Evolutionary conservation across 495 filamentous ascomycete genomes (phyloP).

Genomic region (Lentithecium fluviatile): DNA sequence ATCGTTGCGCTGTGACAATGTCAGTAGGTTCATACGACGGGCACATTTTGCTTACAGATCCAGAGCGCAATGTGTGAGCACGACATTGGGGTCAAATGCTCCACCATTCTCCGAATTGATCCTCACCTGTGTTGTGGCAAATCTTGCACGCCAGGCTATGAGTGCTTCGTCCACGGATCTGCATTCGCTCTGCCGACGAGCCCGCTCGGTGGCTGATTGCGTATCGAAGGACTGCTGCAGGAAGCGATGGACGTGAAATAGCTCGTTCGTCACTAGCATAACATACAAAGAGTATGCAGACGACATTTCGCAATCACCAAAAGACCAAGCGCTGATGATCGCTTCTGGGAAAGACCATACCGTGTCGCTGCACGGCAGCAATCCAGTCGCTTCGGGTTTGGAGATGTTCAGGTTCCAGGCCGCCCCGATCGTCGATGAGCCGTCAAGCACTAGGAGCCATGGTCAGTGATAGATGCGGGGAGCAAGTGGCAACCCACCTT

Average conservation of each 20-base stretch:
- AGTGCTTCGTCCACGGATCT: slow-evolving; percentile 38
- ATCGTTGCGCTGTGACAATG: slow-evolving; percentile 35
- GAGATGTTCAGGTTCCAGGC: slow-evolving; percentile 37
- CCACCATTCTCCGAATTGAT: slow-evolving; percentile 25
- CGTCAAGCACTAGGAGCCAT: slow-evolving; percentile 33
- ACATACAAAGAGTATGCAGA: slow-evolving; percentile 34
- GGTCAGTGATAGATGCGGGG: neutral
- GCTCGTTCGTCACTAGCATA: slow-evolving; percentile 37
- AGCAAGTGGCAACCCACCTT: slow-evolving; percentile 15
- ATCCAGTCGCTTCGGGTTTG: slow-evolving; percentile 18
- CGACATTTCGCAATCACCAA: slow-evolving; percentile 24
- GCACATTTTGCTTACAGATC: slow-evolving; percentile 8
- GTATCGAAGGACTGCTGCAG: slow-evolving; percentile 39
- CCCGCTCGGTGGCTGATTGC: slow-evolving; percentile 30
- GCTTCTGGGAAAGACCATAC: slow-evolving; percentile 33
- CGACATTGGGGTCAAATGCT: slow-evolving; percentile 25
- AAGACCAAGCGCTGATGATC: slow-evolving; percentile 27
- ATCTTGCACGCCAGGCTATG: slow-evolving; percentile 37
- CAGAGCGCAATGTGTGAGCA: slow-evolving; percentile 35
- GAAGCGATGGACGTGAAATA: slow-evolving; percentile 40
- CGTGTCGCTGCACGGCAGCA: slow-evolving; percentile 34
- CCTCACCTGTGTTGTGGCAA: slow-evolving; percentile 15
- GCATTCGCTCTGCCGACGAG: slow-evolving; percentile 40
- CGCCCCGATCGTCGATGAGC: slow-evolving; percentile 39
- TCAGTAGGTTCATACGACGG: neutral